Evolutionary conservation across 257 asterid species (phyloP).

Genomic region (Penstemon barbatus): DNA sequence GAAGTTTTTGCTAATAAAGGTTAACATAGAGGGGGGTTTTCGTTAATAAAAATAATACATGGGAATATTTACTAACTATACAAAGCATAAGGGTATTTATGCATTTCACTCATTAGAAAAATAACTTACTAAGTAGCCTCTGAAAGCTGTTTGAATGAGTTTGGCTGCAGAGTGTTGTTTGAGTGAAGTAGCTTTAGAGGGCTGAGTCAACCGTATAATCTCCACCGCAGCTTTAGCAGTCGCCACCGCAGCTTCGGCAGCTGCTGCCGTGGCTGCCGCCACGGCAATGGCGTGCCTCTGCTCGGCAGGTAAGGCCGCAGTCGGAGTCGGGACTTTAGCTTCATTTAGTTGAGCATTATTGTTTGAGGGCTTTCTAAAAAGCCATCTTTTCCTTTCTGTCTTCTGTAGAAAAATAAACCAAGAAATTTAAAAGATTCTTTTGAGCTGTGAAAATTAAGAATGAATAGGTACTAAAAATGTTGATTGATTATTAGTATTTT

Average conservation of each 20-base stretch:
- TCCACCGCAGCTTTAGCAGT: constrained; percentile 80
- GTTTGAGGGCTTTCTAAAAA: constrained; percentile 57
- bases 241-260: constrained; percentile 80
- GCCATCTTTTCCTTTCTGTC: constrained; percentile 78
- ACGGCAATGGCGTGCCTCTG: constrained; percentile 77
- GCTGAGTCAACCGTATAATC: constrained; percentile 60
- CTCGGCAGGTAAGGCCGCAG: constrained; percentile 37
- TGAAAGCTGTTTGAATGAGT: constrained; percentile 74
- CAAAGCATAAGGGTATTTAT: too few species aligned
- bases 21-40: too few species aligned
- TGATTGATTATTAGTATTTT: neutral
- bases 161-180: constrained; percentile 62
- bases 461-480: too few species aligned
- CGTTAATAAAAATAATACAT: too few species aligned
- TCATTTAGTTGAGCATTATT: constrained; percentile 30
- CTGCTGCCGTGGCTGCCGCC: constrained; percentile 72
- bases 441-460: neutral
- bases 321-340: constrained; percentile 25
- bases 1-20: too few species aligned
- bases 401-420: constrained; percentile 42
- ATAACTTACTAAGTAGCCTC: constrained; percentile 67
- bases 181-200: constrained; percentile 32
- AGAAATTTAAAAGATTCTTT: too few species aligned
- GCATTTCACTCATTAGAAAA: too few species aligned
- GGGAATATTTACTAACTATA: too few species aligned